Base-by-base conservation (phyloP, 2,329 filamentous ascomycete species). In the Hypoxylon sp. region DNA sequence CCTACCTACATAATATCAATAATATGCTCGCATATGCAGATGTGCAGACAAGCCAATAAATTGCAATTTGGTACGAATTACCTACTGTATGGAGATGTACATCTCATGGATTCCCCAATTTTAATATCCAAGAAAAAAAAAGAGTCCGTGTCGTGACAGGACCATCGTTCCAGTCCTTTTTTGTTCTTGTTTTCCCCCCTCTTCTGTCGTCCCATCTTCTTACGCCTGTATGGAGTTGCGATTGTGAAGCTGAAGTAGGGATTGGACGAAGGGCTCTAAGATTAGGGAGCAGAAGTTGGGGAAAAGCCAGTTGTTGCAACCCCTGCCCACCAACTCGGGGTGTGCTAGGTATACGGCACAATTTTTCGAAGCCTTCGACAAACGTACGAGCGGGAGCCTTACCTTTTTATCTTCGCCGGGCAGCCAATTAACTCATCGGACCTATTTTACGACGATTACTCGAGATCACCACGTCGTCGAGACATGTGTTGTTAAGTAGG, bases 111-210 rank as follows among this genome's bases (percentile, higher is more conserved):
- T 67, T 70, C 68, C 60, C 68, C 68, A 70, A 68, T 70, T 70
- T 70, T 68, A 70, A 70, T 70, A 70, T 70, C 64, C 64, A 65
- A 48, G 67, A 46, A 64, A 64, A 70, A 65, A 67, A 70, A 62
- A 65, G 63, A 50, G 68, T 68, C 65, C 64, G 68, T 70, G 68
- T 70, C 63, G 65, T 65, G 61, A 65, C 23, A 59, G 65, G 58
- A 65, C 58, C 63, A 64, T 64, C 63, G 57, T 53, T 63, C 65
- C 58, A 64, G 56, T 68, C 61, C 55, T 62, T 65, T 70, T 68
- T 65, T 65, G 65, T 63, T 68, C 49, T 51, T 63, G 53, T 65
- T 50, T 57, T 43, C 52, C 53, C 65, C 65, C 53, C 61, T 59
- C 49, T 46, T 49, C 51, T 49, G 48, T 34, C 49, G 56, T 61